These are phyloP conservation scores for Russula lepida DNA, from an alignment of 768 basidiomycete species.

Conservation along the genomic window DNA sequence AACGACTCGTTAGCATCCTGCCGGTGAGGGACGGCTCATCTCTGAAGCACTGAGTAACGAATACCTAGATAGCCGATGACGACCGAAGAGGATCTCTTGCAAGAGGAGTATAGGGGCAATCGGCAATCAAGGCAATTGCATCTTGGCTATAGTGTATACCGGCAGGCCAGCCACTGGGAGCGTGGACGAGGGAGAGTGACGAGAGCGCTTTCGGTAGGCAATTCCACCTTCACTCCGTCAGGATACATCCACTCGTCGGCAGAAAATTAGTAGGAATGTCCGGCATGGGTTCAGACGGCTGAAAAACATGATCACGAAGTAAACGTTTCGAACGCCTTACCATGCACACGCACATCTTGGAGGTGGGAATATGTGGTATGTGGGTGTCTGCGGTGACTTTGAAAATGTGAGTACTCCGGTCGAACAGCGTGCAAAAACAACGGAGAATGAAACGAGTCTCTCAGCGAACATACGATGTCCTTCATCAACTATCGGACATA, in stretches of 20 bases:
- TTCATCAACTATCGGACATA: constrained; percentile 22
- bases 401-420: not conserved
- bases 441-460: not conserved
- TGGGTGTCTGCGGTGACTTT: constrained; percentile 1
- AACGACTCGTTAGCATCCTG: constrained; percentile 10
- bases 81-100: constrained; percentile 20
- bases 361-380: not conserved
- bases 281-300: constrained; percentile 13
- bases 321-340: not conserved
- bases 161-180: not conserved
- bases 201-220: constrained; percentile 5
- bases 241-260: constrained; percentile 1
- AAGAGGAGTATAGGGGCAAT: constrained; percentile 17
- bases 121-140: constrained; percentile 14
- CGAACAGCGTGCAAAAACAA: not conserved
- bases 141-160: constrained; percentile 7
- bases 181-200: not conserved
- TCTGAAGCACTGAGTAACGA: not conserved
- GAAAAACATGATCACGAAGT: constrained; percentile 15
- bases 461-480: constrained; percentile 24
- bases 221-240: not conserved
- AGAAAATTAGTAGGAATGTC: constrained; percentile 12
- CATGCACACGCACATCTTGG: not conserved
- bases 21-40: constrained; percentile 7
- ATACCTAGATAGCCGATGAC: constrained; percentile 17